Conservation (phyloP, 225 moss, liverwort and hornwort species). For the Antitrichia curtipendula region DNA sequence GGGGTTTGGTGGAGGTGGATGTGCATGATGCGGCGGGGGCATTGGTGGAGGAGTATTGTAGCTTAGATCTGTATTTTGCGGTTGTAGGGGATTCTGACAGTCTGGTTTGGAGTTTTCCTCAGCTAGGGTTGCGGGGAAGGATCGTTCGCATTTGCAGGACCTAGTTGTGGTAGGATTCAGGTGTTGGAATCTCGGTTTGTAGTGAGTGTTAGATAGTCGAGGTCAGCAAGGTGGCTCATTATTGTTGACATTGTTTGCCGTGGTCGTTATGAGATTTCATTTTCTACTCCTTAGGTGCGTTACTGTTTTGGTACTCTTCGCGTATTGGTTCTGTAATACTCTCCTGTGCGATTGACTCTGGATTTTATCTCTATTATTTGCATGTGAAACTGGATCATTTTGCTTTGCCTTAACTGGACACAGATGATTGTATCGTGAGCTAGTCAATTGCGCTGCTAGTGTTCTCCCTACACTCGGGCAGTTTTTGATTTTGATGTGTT, state of each 20-base stretch:
- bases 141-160: not conserved
- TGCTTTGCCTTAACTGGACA: not conserved
- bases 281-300: not conserved
- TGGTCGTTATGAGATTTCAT: not conserved
- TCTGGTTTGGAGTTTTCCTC: not conserved
- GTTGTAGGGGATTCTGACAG: not conserved
- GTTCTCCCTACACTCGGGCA: not conserved
- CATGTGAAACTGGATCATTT: not conserved
- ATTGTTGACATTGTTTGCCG: not conserved
- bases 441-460: not conserved
- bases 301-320: not conserved
- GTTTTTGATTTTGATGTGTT: not conserved
- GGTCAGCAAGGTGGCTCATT: too few relatives aligned
- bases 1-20: not conserved
- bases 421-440: not conserved
- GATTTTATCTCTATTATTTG: not conserved
- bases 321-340: not conserved
- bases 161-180: not conserved
- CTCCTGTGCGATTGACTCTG: not conserved
- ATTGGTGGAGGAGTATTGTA: not conserved
- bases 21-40: not conserved
- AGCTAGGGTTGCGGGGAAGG: conserved; percentile 6
- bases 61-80: not conserved
- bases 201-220: not conserved
- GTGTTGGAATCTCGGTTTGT: not conserved